These are phyloP conservation scores for Lipomyces mesembrius DNA, from an alignment of 805 yeast genomes.

Conservation along the genomic window DNA sequence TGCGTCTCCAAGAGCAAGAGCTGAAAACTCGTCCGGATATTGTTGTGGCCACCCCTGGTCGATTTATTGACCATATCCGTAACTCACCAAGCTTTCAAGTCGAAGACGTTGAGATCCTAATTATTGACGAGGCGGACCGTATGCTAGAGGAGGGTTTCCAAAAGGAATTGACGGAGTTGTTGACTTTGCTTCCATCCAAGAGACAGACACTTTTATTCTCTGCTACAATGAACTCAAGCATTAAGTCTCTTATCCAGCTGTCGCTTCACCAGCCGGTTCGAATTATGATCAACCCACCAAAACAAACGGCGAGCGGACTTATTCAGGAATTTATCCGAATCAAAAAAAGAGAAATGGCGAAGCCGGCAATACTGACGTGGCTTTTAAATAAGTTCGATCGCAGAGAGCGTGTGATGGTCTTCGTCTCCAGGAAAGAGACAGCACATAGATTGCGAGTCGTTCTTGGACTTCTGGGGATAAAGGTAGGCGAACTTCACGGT, in stretches of 20 bases:
- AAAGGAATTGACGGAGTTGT: constrained; percentile 87
- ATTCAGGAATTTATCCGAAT: constrained; percentile 94
- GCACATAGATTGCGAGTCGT: constrained; percentile 89
- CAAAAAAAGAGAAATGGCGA: constrained; percentile 75
- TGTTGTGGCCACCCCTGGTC: constrained; percentile 98
- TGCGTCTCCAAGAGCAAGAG: constrained; percentile 94
- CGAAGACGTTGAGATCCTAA: constrained; percentile 88
- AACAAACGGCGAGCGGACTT: constrained; percentile 87
- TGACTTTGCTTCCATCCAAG: constrained; percentile 82
- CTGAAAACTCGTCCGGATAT: constrained; percentile 91
- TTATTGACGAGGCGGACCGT: constrained; percentile 97
- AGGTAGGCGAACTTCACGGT: constrained; percentile 88
- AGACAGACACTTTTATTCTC: constrained; percentile 94
- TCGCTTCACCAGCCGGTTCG: constrained; percentile 90
- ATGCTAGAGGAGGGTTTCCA: constrained; percentile 99
- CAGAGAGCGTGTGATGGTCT: constrained; percentile 79
- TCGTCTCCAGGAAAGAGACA: constrained; percentile 86
- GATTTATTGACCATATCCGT: constrained; percentile 94
- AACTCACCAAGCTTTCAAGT: constrained; percentile 92
- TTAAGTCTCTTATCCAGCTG: constrained; percentile 83
- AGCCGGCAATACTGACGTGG: constrained; percentile 80
- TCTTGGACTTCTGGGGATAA: constrained; percentile 79
- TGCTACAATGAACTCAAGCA: constrained; percentile 96
- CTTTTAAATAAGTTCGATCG: constrained; percentile 71
- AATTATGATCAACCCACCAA: constrained; percentile 95